Conservation (phyloP, 306 rosid genomes). For the Betula pendula region DNA sequence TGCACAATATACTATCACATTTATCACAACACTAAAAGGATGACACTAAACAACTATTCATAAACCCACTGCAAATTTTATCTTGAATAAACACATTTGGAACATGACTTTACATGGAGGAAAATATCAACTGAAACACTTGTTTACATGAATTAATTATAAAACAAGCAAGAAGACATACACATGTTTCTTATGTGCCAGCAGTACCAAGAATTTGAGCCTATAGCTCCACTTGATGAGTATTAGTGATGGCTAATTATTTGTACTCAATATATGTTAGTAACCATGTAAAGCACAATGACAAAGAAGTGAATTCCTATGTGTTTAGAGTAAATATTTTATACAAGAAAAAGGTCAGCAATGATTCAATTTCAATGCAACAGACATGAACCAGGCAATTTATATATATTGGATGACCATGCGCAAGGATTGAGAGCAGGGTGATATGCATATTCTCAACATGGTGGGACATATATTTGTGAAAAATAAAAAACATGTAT, state of each 20-base stretch:
- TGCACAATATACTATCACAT: not conserved
- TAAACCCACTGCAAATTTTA: not conserved
- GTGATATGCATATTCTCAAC: conserved; percentile 24
- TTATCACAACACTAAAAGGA: not conserved
- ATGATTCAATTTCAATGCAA: conserved; percentile 1
- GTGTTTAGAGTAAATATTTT: conserved; percentile 11
- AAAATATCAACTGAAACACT: not conserved
- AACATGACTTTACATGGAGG: not conserved
- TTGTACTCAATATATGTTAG: not conserved
- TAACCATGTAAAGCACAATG: not conserved
- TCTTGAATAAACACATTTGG: not conserved
- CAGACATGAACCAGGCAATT: conserved; percentile 5
- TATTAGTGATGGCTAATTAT: not conserved
- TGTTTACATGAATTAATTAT: not conserved
- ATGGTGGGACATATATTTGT: conserved; percentile 4
- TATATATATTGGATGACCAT: conserved; percentile 17
- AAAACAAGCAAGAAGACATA: not conserved
- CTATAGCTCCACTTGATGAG: conserved; percentile 10
- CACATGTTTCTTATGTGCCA: not conserved
- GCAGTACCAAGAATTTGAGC: conserved; percentile 1
- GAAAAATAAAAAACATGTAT: conserved; percentile 11
- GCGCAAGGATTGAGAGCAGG: conserved; percentile 6
- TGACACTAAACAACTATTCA: not conserved
- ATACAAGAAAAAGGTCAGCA: conserved; percentile 5
- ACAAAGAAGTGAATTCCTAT: not conserved